A percentile compares a stretch with the other conserved stretches of the same genome.
Conservation (phyloP, 2,329 filamentous ascomycete genomes). For the Sordariomycetes sp. region DNA sequence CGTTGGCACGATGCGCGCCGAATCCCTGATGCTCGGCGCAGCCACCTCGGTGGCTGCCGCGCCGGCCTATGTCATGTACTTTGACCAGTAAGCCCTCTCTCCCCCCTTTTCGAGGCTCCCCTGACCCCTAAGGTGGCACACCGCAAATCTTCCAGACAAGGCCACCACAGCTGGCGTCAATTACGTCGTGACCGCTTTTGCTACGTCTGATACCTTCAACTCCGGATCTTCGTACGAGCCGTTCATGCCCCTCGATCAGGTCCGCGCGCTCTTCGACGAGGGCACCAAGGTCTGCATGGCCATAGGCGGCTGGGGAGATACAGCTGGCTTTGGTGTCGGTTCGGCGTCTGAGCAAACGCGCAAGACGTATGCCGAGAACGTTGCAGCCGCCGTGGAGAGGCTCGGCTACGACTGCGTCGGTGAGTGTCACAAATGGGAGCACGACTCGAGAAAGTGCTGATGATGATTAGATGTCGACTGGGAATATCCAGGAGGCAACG, state of each 20-base stretch:
- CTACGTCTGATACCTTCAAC: slow-evolving; percentile 39
- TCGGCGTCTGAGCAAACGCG: slow-evolving; percentile 37
- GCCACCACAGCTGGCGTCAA: slow-evolving; percentile 34
- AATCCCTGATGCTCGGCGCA: slow-evolving; percentile 4
- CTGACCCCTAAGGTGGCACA: slow-evolving; percentile 17
- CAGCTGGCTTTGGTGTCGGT: slow-evolving; percentile 41
- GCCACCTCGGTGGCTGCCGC: slow-evolving; percentile 10
- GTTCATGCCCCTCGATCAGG: slow-evolving; percentile 39
- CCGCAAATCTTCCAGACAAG: slow-evolving; percentile 20
- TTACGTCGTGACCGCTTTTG: slow-evolving; percentile 47
- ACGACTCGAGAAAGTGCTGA: not conserved
- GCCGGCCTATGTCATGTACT: slow-evolving; percentile 30
- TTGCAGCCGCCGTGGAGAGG: slow-evolving; percentile 41
- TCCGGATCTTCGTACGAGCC: slow-evolving; percentile 33
- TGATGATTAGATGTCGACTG: slow-evolving; percentile 52
- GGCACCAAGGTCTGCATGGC: slow-evolving; percentile 53
- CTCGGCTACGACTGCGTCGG: slow-evolving; percentile 53
- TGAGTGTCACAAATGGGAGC: slow-evolving; percentile 17
- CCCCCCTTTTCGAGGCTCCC: slow-evolving; percentile 4
- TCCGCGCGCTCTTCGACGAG: slow-evolving; percentile 41
- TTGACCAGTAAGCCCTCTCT: slow-evolving; percentile 30
- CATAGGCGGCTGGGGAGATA: slow-evolving; percentile 59
- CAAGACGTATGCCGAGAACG: slow-evolving; percentile 45
- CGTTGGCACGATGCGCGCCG: not conserved
- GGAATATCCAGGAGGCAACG: slow-evolving; percentile 56